A percentile compares a stretch with the other conserved stretches of the same genome.
Evolutionary conservation across 352 stramenopile species (phyloP).

Genomic region (Globisporangium rhizosaccharum): DNA sequence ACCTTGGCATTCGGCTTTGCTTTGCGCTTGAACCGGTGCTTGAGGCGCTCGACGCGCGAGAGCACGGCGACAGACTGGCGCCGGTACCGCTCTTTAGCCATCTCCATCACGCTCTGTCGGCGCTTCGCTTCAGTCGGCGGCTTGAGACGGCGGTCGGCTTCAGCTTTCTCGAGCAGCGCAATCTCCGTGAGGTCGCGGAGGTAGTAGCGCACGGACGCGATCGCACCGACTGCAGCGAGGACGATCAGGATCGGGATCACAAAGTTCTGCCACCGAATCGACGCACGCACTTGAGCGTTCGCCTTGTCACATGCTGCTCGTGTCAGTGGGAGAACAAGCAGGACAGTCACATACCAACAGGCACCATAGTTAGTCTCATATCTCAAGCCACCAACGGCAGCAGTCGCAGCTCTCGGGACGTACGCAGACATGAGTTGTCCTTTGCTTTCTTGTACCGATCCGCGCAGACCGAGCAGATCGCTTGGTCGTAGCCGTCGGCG

Average conservation of each 20-base stretch:
- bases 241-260: slow-evolving; percentile 54
- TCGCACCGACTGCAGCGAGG: slow-evolving; percentile 23
- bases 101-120: slow-evolving; percentile 18
- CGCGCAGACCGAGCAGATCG: slow-evolving; percentile 67
- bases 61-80: slow-evolving; percentile 17
- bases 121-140: slow-evolving; percentile 12
- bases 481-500: slow-evolving; percentile 40
- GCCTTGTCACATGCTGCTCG: slow-evolving; percentile 43
- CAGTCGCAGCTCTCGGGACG: slow-evolving; percentile 10
- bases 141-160: slow-evolving; percentile 49
- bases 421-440: slow-evolving; percentile 55
- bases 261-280: slow-evolving; percentile 68
- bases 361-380: neutral
- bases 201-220: slow-evolving; percentile 40
- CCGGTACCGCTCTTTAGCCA: slow-evolving; percentile 19
- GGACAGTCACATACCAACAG: too few relatives aligned
- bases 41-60: slow-evolving; percentile 23
- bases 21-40: slow-evolving; percentile 23
- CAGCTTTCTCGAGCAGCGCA: slow-evolving; percentile 45
- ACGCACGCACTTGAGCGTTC: slow-evolving; percentile 40
- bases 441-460: slow-evolving; percentile 45
- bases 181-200: slow-evolving; percentile 62
- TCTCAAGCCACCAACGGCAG: neutral
- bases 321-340: neutral
- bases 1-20: slow-evolving; percentile 24